Base-by-base conservation (phyloP, 1,284 basidiomycete species). In the Ganoderma boninense region DNA sequence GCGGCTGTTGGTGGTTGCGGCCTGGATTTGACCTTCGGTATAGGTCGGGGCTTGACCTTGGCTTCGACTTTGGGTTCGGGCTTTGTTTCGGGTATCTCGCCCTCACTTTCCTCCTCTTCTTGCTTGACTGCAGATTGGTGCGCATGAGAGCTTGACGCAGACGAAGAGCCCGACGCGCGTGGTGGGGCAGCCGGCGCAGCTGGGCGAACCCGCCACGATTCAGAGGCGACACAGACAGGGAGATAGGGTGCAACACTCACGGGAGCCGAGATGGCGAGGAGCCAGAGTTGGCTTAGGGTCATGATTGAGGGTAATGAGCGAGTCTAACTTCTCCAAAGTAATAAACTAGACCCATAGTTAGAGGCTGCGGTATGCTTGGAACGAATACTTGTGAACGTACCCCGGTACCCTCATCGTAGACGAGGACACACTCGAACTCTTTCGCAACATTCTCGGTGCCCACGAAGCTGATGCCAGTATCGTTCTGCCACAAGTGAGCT, bases 271-370 rank as follows among this genome's bases (percentile, higher is more conserved):
- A 57, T 82, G 78, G n/a, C 81, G 82, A 35, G 82, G 79, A 52
- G 82, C 74, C 69, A 77, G 75, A 7, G 79, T 74, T 7, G 78
- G 81, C 74, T 86, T 87, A 54, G 85, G 82, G 56, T 89, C 87
- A 76, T 87, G 87, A 62, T 79, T 85, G 10, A 94, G 82, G 23
- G 78, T 83, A 56, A 92, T 81, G 67, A 82, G 84, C 4, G 91
- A 90, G 70, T 94, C 93, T 1, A 94, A 79, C 77, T 93, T 93
- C 82, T 94, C 92, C 16, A 94, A 82, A 10, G 88, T 91, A 75
- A 89, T 92, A 57, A 86, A 86, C 92, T 94, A 74, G 13, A 46
- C 4, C 7, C 38, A 5, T 14, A 7, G 18, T 67, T 29, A 62
- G 62, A n/a, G 32, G 40, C n/a, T 26, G 43, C 16, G 54, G 13